Evolutionary conservation across 2,329 filamentous ascomycete genomes (phyloP), one percentile per base, ranked within the genome.

Genomic region (Emmonsiellopsis sp.): DNA sequence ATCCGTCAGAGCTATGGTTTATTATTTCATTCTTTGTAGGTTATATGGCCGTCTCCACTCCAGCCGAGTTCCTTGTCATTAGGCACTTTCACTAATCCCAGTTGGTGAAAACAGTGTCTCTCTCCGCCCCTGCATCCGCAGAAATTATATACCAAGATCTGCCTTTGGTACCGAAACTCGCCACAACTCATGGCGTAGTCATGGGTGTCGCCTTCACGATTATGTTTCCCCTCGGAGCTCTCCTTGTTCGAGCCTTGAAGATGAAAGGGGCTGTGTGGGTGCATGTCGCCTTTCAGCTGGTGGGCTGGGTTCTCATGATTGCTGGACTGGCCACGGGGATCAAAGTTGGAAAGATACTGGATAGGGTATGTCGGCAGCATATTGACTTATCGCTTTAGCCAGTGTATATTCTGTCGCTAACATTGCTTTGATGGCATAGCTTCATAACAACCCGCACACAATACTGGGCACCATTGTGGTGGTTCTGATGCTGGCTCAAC

Each of bases 401-500:
- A 5, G 13, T 26, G 2, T 16, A 35, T 41, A 20, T 15, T 57
- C n/a, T 60, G 58, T 20, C 46, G 26, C 30, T 30, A 15, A 30
- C 34, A 9, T 10, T 15, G 34, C 13, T n/a, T 38, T 26, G 30
- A 47, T 13, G n/a, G 20, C 13, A 8, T 7, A 57, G 58, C 50
- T 57, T 20, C 56, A 60, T 45, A 58, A 61, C 35, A 65, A 66
- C 41, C 52, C 61, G 13, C 65, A 67, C 50, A 61, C 63, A 4
- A 62, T 62, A 35, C 47, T 68, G 31, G 64, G 65, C 15, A 60
- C 64, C 11, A 57, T 62, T 1, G 57, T 68, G 35, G 59, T 66
- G 8, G 61, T 57, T 11, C 54, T 66, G 7, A 53, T 64, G 16
- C 62, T 66, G 30, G 50, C 66, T 41, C 65, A 67, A 50, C 65